phyloP scores from a whole-genome alignment of 495 filamentous ascomycete genomes.

The Penicillium chermesinum region DNA sequence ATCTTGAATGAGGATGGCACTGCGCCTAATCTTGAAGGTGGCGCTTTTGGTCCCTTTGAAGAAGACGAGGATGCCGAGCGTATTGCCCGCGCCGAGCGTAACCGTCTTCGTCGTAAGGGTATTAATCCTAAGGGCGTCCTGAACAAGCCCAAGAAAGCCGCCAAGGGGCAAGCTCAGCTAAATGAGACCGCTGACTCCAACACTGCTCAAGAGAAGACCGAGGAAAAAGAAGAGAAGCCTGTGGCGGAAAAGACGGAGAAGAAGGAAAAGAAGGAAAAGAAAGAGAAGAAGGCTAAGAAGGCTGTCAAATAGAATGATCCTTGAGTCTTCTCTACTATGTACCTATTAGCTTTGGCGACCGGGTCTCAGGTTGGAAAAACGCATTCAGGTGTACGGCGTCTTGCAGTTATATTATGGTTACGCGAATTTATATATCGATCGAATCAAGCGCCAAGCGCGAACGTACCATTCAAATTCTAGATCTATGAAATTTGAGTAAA shows the following conservation, averaged over 20 bases:
- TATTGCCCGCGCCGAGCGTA: constrained; percentile 55
- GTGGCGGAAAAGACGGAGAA: not conserved
- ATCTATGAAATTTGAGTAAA: no score
- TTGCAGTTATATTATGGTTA: constrained; percentile 8
- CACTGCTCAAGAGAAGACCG: constrained; percentile 1
- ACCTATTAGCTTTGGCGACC: constrained; percentile 22
- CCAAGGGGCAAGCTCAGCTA: constrained; percentile 16
- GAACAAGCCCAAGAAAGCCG: constrained; percentile 38
- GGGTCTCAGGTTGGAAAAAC: constrained; percentile 23
- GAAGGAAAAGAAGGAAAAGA: constrained; percentile 22
- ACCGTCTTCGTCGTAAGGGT: constrained; percentile 58
- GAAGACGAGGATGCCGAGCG: constrained; percentile 57
- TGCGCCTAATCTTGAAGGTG: constrained; percentile 29
- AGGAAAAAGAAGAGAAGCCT: not conserved
- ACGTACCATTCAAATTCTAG: no score
- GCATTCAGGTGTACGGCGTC: constrained; percentile 29
- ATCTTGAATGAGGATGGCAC: constrained; percentile 39
- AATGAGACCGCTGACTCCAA: not conserved
- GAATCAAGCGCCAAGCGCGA: no score
- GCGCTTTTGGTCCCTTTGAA: constrained; percentile 61
- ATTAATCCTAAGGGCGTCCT: constrained; percentile 56
- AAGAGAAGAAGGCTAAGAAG: constrained; percentile 38
- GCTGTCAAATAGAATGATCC: constrained; percentile 26
- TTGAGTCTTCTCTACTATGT: constrained; percentile 25
- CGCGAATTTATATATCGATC: not conserved